Conservation (phyloP, 1,284 basidiomycete genomes). For the Volvariella volvacea region DNA sequence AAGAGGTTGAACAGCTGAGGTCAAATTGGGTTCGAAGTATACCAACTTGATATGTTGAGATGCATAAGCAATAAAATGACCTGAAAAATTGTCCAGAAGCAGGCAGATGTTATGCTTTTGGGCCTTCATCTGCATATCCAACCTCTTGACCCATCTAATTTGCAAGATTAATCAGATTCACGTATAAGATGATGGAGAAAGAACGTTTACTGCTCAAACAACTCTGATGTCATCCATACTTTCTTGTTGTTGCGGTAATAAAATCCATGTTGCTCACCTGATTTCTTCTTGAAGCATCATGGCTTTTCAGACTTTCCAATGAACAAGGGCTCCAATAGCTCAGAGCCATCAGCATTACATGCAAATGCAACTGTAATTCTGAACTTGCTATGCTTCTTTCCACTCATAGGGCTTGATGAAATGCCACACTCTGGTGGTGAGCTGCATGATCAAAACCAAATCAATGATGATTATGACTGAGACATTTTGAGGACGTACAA, state of each 20-base stretch:
- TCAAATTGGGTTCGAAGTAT: conserved; percentile 24
- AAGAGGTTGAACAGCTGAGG: conserved; percentile 23
- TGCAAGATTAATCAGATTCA: no score
- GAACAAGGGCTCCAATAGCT: conserved; percentile 27
- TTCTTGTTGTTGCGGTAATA: conserved; percentile 28
- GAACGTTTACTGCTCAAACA: conserved; percentile 24
- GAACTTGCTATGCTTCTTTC: conserved; percentile 6
- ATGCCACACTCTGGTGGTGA: conserved; percentile 7
- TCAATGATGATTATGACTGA: not conserved
- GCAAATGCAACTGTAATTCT: conserved; percentile 22
- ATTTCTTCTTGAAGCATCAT: conserved; percentile 19
- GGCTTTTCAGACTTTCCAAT: conserved; percentile 27
- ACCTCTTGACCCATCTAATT: conserved; percentile 12
- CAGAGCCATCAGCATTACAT: conserved; percentile 3
- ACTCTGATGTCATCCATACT: conserved; percentile 26
- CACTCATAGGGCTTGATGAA: conserved; percentile 1
- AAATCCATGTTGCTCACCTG: conserved; percentile 17
- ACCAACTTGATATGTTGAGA: conserved; percentile 20
- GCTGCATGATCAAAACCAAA: not conserved
- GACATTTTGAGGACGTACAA: not conserved
- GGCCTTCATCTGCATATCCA: conserved; percentile 18
- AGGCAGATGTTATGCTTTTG: conserved; percentile 20
- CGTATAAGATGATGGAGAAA: no score
- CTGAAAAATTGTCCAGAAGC: conserved; percentile 24
- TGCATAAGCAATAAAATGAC: conserved; percentile 17